Evolutionary conservation across 371 early-diverging fungal genomes (phyloP), one percentile per base, ranked within the genome.

Genomic region (Mortierella sp.): DNA sequence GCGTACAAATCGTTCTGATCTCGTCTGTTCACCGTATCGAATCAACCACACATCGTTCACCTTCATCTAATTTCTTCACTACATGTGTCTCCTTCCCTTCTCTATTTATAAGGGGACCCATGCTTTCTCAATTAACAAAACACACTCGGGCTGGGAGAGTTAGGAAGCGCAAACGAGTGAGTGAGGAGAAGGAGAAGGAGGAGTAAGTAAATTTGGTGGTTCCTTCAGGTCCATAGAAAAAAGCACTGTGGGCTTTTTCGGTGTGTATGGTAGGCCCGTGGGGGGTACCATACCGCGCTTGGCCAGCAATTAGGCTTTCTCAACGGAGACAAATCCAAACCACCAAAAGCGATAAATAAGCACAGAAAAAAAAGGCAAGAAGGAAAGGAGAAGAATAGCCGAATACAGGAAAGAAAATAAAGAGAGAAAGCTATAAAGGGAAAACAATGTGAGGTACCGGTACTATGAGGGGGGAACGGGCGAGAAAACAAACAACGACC

Each of bases 51-150:
- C 43, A 68, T 56, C 56, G 24, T 54, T 18, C 18, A 54, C 54
- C 2, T 7, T 56, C 24, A 2, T 24, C 24, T 38, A 24, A 35
- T 21, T 7, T 18, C 24, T 21, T 35, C 68, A 3, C 10, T 68
- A 56, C 14, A 32, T 18, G 7, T 35, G 35, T 18, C 32, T 60
- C 27, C 60, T 60, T 10, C 60, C n/a, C 32, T 60, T 68, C 11
- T 68, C 68, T 68, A 68, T 68, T 68, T 38, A 68, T 68, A 68
- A 68, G 68, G 8, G 8, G 41, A 32, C 29, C 32, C 38, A 56
- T n/a, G 56, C 60, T 32, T 63, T 58, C 11, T 56, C 27, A n/a
- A 56, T 56, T 27, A 10, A 54, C 24, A n/a, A 27, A 24, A n/a
- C 4, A 10, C 27, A 56, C 56, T 27, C 56, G 18, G 58, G 32